Evolutionary conservation across 1,284 basidiomycete genomes (phyloP).

Genomic region (Phylloporus gajari): DNA sequence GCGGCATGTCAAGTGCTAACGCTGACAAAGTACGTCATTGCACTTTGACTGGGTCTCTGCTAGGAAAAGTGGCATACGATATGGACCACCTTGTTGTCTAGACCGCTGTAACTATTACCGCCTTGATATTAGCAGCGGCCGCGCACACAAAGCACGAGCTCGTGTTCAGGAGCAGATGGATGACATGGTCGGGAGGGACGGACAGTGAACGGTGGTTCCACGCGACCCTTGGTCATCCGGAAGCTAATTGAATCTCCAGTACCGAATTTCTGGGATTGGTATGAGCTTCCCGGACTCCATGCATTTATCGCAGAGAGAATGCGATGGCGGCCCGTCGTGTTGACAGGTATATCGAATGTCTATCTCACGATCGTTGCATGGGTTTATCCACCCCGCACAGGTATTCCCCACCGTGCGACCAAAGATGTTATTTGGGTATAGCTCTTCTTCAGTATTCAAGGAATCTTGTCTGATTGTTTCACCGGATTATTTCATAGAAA

Average conservation of each 20-base stretch:
- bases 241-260: no score
- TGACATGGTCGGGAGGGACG: no score
- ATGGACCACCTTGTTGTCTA: slow-evolving; percentile 22
- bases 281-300: no score
- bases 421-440: slow-evolving; percentile 67
- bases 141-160: no score
- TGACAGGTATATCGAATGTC: slow-evolving; percentile 2
- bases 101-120: slow-evolving; percentile 66
- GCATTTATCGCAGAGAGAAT: no score
- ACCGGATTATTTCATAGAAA: slow-evolving; percentile 43
- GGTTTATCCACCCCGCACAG: slow-evolving; percentile 33
- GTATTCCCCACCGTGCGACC: slow-evolving; percentile 65
- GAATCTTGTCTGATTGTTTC: neutral
- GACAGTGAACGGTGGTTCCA: no score
- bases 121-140: no score
- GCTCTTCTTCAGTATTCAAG: neutral
- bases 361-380: neutral
- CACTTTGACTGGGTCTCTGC: neutral
- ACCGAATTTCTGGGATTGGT: no score
- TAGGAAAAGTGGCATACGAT: neutral
- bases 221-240: no score
- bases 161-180: no score
- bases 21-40: slow-evolving; percentile 57
- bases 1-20: slow-evolving; percentile 70
- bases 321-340: no score